phyloP scores from a whole-genome alignment of 192 early-diverging fungal species.

The Cladochytrium replicatum region DNA sequence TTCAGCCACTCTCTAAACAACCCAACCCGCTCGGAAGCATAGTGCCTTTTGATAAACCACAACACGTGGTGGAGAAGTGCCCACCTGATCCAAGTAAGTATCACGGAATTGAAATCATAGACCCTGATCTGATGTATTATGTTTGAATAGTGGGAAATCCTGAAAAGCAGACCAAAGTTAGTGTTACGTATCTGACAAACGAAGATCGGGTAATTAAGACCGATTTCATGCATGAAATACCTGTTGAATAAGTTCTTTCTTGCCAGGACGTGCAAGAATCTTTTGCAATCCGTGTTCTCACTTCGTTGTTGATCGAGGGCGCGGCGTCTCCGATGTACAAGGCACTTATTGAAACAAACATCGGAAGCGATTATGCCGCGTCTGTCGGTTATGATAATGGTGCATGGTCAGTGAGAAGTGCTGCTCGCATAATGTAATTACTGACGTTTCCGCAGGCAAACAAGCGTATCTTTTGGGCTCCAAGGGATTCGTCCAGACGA shows the following conservation, averaged over 20 bases:
- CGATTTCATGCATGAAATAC: not conserved
- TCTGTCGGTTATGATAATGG: conserved; percentile 84
- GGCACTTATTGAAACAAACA: conserved; percentile 78
- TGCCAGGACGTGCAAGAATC: conserved; percentile 70
- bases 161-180: conserved; percentile 70
- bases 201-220: conserved; percentile 41
- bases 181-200: conserved; percentile 34
- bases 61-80: conserved; percentile 38
- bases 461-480: conserved; percentile 68
- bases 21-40: conserved; percentile 40
- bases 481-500: conserved; percentile 73
- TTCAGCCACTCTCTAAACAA: conserved; percentile 32
- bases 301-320: conserved; percentile 75
- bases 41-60: conserved; percentile 22
- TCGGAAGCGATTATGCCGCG: conserved; percentile 82
- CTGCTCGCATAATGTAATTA: not conserved
- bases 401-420: conserved; percentile 27
- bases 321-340: conserved; percentile 87
- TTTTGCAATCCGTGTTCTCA: conserved; percentile 70
- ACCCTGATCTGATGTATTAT: conserved; percentile 1
- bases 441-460: not conserved
- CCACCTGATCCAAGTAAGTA: conserved; percentile 59
- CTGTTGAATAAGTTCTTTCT: not conserved
- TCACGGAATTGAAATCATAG: not conserved
- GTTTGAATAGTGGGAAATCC: conserved; percentile 42